Conservation (phyloP, 345 rosid genomes). For the Gynandropsis gynandra region DNA sequence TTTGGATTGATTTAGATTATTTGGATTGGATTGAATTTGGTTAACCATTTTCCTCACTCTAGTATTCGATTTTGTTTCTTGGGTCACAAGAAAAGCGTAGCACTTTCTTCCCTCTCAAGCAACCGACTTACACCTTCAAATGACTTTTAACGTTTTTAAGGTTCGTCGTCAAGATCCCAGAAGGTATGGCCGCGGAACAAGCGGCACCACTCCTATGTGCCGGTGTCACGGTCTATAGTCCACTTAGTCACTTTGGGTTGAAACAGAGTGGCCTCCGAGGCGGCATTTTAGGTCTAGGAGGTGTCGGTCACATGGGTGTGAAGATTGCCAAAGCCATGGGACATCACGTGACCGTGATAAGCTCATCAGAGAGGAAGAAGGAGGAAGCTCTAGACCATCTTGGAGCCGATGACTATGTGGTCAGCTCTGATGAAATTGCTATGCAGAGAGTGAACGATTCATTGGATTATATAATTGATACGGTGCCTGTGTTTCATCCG, state of each 20-base stretch:
- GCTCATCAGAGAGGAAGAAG: conserved; percentile 43
- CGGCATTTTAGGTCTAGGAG: conserved; percentile 47
- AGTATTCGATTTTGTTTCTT: conserved; percentile 1
- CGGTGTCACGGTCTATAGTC: conserved; percentile 50
- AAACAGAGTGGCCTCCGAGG: conserved; percentile 23
- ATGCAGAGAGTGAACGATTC: conserved; percentile 35
- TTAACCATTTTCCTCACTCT: no score
- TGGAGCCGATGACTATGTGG: conserved; percentile 41
- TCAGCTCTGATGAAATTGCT: conserved; percentile 33
- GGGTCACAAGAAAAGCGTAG: conserved; percentile 1
- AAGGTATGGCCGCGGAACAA: conserved; percentile 39
- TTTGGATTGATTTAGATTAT: not conserved
- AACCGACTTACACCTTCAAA: no score
- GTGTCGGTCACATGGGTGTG: conserved; percentile 52
- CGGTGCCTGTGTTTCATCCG: conserved; percentile 39
- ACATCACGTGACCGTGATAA: conserved; percentile 49
- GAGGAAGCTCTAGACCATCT: conserved; percentile 45
- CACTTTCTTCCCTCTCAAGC: conserved; percentile 2
- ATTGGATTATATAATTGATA: conserved; percentile 44
- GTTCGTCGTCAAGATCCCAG: conserved; percentile 46
- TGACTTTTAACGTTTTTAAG: conserved; percentile 14
- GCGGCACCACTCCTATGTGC: conserved; percentile 48
- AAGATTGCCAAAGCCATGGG: conserved; percentile 53
- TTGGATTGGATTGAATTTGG: no score
- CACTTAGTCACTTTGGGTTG: conserved; percentile 41